Evolutionary conservation across 805 yeast genomes (phyloP), one percentile per base, ranked within the genome.

Genomic region (Isabelozyma heimii): DNA sequence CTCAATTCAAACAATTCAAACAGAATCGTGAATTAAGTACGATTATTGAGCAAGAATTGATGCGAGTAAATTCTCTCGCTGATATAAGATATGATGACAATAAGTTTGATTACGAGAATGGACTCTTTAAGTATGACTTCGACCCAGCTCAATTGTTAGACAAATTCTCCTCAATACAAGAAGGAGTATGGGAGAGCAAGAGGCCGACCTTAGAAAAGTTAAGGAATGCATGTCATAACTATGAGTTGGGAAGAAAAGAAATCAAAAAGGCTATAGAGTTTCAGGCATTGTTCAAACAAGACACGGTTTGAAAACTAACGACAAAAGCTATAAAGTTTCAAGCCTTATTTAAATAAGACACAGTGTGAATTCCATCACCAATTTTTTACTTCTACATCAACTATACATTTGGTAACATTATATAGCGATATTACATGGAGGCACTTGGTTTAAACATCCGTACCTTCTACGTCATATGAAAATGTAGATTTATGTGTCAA

Each of bases 61-160:
- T 16, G 13, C 45, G 24, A 28, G 8, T 12, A 4, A 20, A 33
- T 9, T 12, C 10, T 17, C 15, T 17, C 26, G 4, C 39, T 40
- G 13, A 38, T 37, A 8, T 15, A 17, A 6, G 39, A 47, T 14
- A 12, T 37, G 15, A 37, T 37, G 16, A 37, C 12, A 52, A 46
- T 30, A 42, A 46, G 8, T 66, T 66, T 44, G 54, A 63, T 41
- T 61, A 56, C 45, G 46, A 54, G 2, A 44, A 52, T 4, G 73
- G 72, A 2, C 45, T 65, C n/a, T 60, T 59, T 42, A 52, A 52
- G 12, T 54, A 55, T 20, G 75, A 70, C 42, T 70, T 61, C 47
- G 59, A 66, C 49, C 63, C 69, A 1, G 35, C 37, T 4, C 41
- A 50, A 13, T 44, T 54, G 13, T 39, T 60, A n/a, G 37, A 40